Evolutionary conservation across 352 stramenopile species (phyloP).

Genomic region (Lagenidium sp.): DNA sequence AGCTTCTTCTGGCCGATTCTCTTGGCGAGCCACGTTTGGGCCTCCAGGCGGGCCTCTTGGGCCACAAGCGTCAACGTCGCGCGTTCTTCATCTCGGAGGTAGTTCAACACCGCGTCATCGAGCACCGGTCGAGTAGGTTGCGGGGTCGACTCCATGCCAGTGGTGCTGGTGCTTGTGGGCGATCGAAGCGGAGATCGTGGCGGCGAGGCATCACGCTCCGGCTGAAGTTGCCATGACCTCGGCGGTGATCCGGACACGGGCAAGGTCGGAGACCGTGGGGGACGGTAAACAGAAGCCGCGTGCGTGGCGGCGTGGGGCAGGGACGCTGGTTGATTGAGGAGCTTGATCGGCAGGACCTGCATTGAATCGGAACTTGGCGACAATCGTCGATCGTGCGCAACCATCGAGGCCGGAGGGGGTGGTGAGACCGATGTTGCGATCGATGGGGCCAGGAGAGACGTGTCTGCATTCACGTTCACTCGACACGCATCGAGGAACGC

Average conservation of each 20-base stretch:
- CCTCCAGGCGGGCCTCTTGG: conserved; percentile 51
- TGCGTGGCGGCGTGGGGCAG: too few relatives aligned
- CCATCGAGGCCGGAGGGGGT: too few relatives aligned
- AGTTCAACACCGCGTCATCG: conserved; percentile 22
- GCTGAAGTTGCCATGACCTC: conserved; percentile 3
- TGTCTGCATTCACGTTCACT: neutral
- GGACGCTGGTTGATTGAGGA: too few relatives aligned
- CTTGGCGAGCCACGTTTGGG: conserved; percentile 63
- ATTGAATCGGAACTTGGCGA: too few relatives aligned
- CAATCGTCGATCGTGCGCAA: too few relatives aligned
- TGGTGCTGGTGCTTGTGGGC: neutral
- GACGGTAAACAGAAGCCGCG: too few relatives aligned
- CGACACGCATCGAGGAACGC: too few relatives aligned
- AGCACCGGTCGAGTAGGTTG: conserved; percentile 4
- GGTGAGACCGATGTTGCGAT: neutral
- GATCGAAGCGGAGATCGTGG: conserved; percentile 4
- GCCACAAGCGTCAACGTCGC: conserved; percentile 58
- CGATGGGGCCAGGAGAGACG: neutral
- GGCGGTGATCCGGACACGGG: neutral
- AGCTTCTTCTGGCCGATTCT: conserved; percentile 71
- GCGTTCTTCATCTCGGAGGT: conserved; percentile 47
- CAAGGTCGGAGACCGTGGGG: neutral
- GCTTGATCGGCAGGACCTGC: too few relatives aligned
- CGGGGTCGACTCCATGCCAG: neutral
- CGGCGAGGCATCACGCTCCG: too few relatives aligned